A percentile compares a stretch with the other conserved stretches of the same genome.
phyloP scores from a whole-genome alignment of 1,139 yeast genomes.

The Petasospora rhodanensis region DNA sequence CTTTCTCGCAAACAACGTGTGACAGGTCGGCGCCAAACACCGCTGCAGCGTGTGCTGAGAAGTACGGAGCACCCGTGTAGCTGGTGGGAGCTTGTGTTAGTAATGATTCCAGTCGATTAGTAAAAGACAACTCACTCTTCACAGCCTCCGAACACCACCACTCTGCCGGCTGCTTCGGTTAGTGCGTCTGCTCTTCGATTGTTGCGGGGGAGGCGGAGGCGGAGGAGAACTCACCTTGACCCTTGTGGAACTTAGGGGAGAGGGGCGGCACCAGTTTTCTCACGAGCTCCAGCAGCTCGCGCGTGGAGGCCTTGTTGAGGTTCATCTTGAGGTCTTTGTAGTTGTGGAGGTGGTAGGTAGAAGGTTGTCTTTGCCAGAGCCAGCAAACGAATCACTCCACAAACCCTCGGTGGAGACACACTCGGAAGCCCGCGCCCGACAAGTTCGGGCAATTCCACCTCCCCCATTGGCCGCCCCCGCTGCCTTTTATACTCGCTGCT shows the following conservation, averaged over 20 bases:
- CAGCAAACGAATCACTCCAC: too few relatives aligned
- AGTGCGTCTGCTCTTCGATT: too few relatives aligned
- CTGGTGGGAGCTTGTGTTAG: constrained; percentile 18
- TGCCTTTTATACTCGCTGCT: background rate
- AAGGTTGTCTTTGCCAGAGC: too few relatives aligned
- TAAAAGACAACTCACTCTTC: constrained; percentile 48
- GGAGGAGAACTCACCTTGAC: constrained; percentile 51
- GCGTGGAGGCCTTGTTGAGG: constrained; percentile 20
- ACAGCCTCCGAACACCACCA: constrained; percentile 89
- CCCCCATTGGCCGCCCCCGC: too few relatives aligned
- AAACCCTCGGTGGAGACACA: too few relatives aligned
- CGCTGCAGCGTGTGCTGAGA: constrained; percentile 81
- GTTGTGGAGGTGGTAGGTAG: too few relatives aligned
- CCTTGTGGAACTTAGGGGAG: constrained; percentile 70
- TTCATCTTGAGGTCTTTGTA: constrained; percentile 9
- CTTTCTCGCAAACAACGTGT: constrained; percentile 76
- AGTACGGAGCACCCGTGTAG: constrained; percentile 95
- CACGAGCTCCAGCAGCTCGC: constrained; percentile 45
- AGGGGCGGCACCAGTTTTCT: constrained; percentile 72
- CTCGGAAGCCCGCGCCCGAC: too few relatives aligned
- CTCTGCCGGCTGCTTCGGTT: constrained; percentile 70
- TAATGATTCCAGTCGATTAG: too few relatives aligned
- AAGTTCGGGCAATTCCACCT: too few relatives aligned
- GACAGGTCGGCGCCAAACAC: constrained; percentile 84
- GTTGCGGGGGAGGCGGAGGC: too few relatives aligned